A percentile compares a stretch with the other conserved stretches of the same genome.
These are phyloP conservation scores for Alternaria sp. DNA, from an alignment of 2,329 filamentous ascomycete species.

Conservation along the genomic window DNA sequence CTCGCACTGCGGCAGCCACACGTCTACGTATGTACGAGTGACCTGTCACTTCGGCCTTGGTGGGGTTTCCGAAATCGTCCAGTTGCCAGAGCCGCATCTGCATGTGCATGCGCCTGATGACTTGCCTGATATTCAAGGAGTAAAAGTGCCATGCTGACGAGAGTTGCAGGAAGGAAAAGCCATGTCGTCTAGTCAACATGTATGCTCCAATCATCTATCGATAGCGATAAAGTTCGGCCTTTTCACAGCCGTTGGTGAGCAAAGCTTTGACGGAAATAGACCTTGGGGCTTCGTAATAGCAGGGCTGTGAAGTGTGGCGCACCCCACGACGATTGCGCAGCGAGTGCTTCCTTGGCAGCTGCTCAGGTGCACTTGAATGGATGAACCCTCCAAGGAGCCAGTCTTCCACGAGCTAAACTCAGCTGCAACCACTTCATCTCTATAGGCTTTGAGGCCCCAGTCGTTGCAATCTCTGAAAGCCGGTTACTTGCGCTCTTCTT, in stretches of 20 bases:
- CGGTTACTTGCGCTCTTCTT: constrained; percentile 4
- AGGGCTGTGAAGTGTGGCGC: constrained; percentile 20
- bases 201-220: background rate
- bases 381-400: background rate
- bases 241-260: constrained; percentile 3
- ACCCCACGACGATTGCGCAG: constrained; percentile 15
- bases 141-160: background rate
- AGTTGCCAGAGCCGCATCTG: background rate
- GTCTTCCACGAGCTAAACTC: background rate
- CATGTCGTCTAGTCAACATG: background rate
- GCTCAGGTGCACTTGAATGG: constrained; percentile 9
- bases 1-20: background rate
- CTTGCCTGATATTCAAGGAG: background rate
- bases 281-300: constrained; percentile 15
- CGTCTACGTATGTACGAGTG: background rate
- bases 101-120: background rate
- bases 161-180: background rate
- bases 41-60: background rate
- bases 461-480: background rate
- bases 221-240: background rate
- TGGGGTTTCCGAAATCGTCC: background rate
- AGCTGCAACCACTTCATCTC: background rate
- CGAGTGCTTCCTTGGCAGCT: constrained; percentile 5
- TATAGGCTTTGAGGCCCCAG: background rate
- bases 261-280: constrained; percentile 12